These are phyloP conservation scores for Saccharomycopsis vini DNA, from an alignment of 805 yeast genomes.

Conservation along the genomic window DNA sequence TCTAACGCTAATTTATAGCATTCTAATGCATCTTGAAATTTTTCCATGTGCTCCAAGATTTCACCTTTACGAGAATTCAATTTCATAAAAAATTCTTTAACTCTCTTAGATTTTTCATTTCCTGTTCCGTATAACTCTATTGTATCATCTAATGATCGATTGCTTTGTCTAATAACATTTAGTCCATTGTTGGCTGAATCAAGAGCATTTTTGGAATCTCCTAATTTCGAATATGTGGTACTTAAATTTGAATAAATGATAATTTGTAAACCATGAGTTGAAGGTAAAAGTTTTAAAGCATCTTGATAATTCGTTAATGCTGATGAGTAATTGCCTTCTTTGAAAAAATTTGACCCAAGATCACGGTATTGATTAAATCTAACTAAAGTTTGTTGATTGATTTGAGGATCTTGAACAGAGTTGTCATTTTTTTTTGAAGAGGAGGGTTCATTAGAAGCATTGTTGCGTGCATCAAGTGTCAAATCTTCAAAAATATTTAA, in stretches of 20 bases:
- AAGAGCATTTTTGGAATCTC: slow-evolving; percentile 43
- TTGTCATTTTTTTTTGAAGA: not conserved
- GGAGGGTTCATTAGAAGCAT: not conserved
- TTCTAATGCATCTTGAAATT: slow-evolving; percentile 51
- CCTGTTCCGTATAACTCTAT: too few relatives aligned
- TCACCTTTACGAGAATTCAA: slow-evolving; percentile 69
- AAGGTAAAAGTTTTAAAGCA: slow-evolving; percentile 51
- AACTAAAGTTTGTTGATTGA: not conserved
- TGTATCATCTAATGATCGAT: too few relatives aligned
- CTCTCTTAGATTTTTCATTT: slow-evolving; percentile 41
- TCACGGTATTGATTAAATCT: slow-evolving; percentile 24
- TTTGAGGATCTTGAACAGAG: too few relatives aligned
- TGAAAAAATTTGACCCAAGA: slow-evolving; percentile 54
- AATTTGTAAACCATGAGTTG: slow-evolving; percentile 53
- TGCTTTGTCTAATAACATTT: slow-evolving; percentile 21
- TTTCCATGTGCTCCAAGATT: slow-evolving; percentile 72
- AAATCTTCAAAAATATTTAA: slow-evolving; percentile 14
- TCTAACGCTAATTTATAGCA: slow-evolving; percentile 55
- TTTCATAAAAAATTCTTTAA: slow-evolving; percentile 68
- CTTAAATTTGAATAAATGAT: slow-evolving; percentile 72
- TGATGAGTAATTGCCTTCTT: slow-evolving; percentile 70
- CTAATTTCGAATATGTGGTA: slow-evolving; percentile 54
- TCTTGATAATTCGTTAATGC: slow-evolving; percentile 56
- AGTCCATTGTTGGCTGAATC: slow-evolving; percentile 28
- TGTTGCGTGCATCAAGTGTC: not conserved